A percentile compares a stretch with the other conserved stretches of the same genome.
phyloP scores from a whole-genome alignment of 2,329 filamentous ascomycete species.

The Neocucurbitaria cava region DNA sequence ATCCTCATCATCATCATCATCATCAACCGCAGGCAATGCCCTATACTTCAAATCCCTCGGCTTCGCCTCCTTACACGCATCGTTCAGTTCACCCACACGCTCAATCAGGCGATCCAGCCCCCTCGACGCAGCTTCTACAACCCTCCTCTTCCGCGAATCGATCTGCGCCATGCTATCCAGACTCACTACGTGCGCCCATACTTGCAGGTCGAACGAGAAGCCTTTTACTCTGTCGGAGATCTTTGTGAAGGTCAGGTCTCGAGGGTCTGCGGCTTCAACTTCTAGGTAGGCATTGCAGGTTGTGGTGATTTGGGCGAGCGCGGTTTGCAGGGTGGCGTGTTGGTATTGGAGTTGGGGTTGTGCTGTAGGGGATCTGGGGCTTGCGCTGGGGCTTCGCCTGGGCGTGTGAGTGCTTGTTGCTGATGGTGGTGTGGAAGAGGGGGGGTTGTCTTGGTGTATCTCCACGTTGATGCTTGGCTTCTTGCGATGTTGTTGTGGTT shows the following conservation, averaged over 20 bases:
- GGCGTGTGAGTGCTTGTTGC: not conserved
- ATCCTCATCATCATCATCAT: constrained; percentile 19
- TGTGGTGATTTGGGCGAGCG: constrained; percentile 19
- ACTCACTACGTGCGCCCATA: constrained; percentile 29
- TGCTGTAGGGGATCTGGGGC: constrained; percentile 22
- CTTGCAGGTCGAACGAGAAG: constrained; percentile 28
- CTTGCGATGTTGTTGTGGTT: constrained; percentile 8
- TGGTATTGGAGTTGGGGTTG: constrained; percentile 28
- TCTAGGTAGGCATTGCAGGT: constrained; percentile 25
- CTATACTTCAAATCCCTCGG: constrained; percentile 31
- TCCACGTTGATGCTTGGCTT: constrained; percentile 31
- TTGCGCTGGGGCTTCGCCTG: constrained; percentile 22
- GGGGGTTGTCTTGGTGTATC: constrained; percentile 27
- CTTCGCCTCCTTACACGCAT: constrained; percentile 22
- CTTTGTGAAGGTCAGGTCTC: constrained; percentile 34
- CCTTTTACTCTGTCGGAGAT: constrained; percentile 29
- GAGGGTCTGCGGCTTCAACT: constrained; percentile 30
- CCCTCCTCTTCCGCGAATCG: constrained; percentile 16
- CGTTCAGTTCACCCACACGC: constrained; percentile 14
- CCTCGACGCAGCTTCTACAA: constrained; percentile 22
- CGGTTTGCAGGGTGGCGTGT: constrained; percentile 23
- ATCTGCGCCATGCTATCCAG: constrained; percentile 23
- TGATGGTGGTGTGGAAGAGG: not conserved
- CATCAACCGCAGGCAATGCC: constrained; percentile 9
- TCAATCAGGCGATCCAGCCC: constrained; percentile 24